phyloP scores from a whole-genome alignment of 1,284 basidiomycete genomes.

The Meira miltonrushii region DNA sequence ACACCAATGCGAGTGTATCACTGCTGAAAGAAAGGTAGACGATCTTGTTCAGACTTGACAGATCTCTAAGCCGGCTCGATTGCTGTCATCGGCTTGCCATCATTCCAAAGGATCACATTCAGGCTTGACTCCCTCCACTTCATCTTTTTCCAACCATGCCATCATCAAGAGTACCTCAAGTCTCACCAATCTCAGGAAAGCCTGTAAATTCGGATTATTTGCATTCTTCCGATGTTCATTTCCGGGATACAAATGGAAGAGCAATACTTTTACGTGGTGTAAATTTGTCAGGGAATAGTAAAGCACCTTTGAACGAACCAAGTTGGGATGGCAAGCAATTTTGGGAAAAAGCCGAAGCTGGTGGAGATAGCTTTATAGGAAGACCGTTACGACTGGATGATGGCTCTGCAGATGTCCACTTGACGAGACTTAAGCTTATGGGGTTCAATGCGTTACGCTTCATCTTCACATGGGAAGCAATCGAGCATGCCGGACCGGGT shows the following conservation, averaged over 20 bases:
- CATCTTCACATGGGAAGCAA: conserved; percentile 86
- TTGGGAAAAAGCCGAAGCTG: conserved; percentile 77
- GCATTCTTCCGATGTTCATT: conserved; percentile 57
- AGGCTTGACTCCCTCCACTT: background rate
- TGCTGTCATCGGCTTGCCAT: too few relatives aligned
- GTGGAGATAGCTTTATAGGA: conserved; percentile 68
- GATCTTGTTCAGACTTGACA: too few relatives aligned
- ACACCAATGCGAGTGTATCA: too few relatives aligned
- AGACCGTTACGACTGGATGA: conserved; percentile 72
- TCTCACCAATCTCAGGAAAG: conserved; percentile 3
- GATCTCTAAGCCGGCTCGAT: too few relatives aligned
- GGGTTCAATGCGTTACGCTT: conserved; percentile 91
- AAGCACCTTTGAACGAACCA: conserved; percentile 70
- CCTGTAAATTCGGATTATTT: conserved; percentile 24
- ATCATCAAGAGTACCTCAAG: background rate
- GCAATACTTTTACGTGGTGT: conserved; percentile 82
- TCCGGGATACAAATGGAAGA: conserved; percentile 77
- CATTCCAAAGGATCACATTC: too few relatives aligned
- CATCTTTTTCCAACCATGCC: background rate
- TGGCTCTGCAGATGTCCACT: conserved; percentile 79
- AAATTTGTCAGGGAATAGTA: conserved; percentile 82
- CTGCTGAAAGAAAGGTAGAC: too few relatives aligned
- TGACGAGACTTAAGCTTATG: conserved; percentile 79
- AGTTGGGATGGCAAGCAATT: conserved; percentile 66
- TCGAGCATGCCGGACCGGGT: conserved; percentile 87